These are phyloP conservation scores for Blastocladiella emersonii DNA, from an alignment of 371 early-diverging fungal species.

Conservation along the genomic window DNA sequence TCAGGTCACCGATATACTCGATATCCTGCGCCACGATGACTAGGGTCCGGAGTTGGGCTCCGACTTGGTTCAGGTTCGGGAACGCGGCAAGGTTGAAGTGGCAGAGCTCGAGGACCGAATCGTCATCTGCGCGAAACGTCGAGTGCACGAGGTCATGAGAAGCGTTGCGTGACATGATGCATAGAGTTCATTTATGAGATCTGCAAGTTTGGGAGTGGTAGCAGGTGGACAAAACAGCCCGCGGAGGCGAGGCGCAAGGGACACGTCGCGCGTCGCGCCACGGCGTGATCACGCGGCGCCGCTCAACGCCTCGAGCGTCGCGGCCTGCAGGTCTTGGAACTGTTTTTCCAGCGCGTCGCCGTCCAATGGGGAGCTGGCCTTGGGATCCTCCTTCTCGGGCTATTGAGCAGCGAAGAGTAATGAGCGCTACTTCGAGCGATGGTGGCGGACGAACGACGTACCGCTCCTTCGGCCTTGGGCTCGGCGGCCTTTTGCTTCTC, in stretches of 20 bases:
- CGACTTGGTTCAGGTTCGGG: neutral
- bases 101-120: neutral
- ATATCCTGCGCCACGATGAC: neutral
- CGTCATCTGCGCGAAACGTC: too few relatives aligned
- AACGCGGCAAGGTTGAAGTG: neutral
- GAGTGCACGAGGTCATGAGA: too few relatives aligned
- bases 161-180: too few relatives aligned
- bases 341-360: neutral
- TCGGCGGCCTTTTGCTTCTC: constrained; percentile 9
- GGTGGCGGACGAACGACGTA: neutral
- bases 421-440: too few relatives aligned
- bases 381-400: neutral
- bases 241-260: too few relatives aligned
- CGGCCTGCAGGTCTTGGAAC: neutral
- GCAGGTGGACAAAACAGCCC: too few relatives aligned
- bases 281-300: neutral
- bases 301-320: neutral
- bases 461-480: constrained; percentile 9
- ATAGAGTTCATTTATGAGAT: too few relatives aligned
- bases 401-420: too few relatives aligned
- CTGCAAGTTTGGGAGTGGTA: too few relatives aligned
- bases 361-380: neutral
- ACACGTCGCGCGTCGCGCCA: too few relatives aligned
- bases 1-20: neutral
- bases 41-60: neutral